Evolutionary conservation across 1,284 basidiomycete species (phyloP).

Genomic region (Austropuccinia psidii): DNA sequence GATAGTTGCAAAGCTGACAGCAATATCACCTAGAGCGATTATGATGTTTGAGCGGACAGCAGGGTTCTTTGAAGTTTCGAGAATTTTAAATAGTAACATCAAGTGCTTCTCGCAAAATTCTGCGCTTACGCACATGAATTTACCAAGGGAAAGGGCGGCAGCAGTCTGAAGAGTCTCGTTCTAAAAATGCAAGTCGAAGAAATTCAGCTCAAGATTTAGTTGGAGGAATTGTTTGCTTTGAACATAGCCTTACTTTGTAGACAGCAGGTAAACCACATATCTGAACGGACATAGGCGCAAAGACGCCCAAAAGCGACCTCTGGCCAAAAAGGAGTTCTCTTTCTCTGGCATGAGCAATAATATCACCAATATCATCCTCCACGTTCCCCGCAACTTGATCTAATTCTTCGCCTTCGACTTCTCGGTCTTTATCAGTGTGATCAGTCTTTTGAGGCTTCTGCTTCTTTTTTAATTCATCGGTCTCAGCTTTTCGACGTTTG

Average conservation of each 20-base stretch:
- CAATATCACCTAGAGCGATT: conserved; percentile 93
- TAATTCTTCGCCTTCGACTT: conserved; percentile 62
- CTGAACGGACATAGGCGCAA: conserved; percentile 79
- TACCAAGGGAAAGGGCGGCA: conserved; percentile 81
- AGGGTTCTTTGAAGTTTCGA: conserved; percentile 80
- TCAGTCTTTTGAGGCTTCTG: background rate
- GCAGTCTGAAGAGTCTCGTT: conserved; percentile 77
- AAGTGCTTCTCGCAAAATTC: conserved; percentile 88
- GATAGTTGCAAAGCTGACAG: conserved; percentile 90
- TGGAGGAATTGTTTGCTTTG: background rate
- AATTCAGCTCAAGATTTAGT: background rate
- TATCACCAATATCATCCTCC: conserved; percentile 95
- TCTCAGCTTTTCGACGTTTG: conserved; percentile 91
- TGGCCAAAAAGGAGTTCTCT: conserved; percentile 77
- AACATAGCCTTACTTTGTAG: conserved; percentile 50
- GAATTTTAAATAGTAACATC: conserved; percentile 79
- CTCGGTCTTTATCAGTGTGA: conserved; percentile 55
- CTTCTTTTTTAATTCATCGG: conserved; percentile 51
- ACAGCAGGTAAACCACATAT: conserved; percentile 73
- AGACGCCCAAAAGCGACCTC: conserved; percentile 72
- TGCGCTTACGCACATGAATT: conserved; percentile 91
- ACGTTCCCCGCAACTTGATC: conserved; percentile 96
- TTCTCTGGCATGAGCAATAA: conserved; percentile 74
- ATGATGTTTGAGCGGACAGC: conserved; percentile 91
- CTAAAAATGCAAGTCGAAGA: conserved; percentile 50